Percentiles rank a stretch among this genome's conserved stretches.
phyloP scores from a whole-genome alignment of 805 yeast species.

The Metschnikowia cerradonensis region DNA sequence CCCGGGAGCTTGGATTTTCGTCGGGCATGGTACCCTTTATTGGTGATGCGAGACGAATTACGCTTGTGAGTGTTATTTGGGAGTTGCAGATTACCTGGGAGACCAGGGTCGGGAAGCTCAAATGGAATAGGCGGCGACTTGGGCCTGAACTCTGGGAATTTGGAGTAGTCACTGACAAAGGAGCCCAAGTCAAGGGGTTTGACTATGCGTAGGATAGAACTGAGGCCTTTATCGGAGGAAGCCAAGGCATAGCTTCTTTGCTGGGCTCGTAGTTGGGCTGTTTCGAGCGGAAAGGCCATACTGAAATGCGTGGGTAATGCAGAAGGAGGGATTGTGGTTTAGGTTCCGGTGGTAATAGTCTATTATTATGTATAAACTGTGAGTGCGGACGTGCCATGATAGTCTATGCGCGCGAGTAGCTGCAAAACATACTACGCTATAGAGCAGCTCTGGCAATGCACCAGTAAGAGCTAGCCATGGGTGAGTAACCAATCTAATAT shows the following conservation, averaged over 20 bases:
- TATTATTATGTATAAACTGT: neutral
- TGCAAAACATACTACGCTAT: neutral
- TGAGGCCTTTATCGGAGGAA: conserved; percentile 11
- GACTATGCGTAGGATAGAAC: conserved; percentile 11
- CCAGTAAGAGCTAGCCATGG: too few species aligned
- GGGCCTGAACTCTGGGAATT: conserved; percentile 9
- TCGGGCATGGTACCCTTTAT: conserved; percentile 6
- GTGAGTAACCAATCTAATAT: too few species aligned
- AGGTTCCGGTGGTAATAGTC: neutral
- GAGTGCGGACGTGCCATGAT: neutral
- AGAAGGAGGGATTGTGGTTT: neutral
- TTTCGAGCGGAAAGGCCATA: conserved; percentile 19
- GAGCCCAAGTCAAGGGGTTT: conserved; percentile 17
- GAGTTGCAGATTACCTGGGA: neutral
- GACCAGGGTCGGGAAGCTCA: conserved; percentile 9
- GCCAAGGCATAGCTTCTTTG: conserved; percentile 15
- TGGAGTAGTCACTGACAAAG: conserved; percentile 9
- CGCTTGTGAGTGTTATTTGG: conserved; percentile 7
- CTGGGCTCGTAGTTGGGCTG: conserved; percentile 18
- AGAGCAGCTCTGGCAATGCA: neutral
- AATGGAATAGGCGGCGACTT: conserved; percentile 18
- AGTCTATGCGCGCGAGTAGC: conserved; percentile 1
- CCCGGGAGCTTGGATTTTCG: conserved; percentile 5
- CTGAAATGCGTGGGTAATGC: neutral
- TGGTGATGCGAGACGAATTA: conserved; percentile 8